phyloP scores from a whole-genome alignment of 108 stramenopile species.

The Fragilaria crotonensis region DNA sequence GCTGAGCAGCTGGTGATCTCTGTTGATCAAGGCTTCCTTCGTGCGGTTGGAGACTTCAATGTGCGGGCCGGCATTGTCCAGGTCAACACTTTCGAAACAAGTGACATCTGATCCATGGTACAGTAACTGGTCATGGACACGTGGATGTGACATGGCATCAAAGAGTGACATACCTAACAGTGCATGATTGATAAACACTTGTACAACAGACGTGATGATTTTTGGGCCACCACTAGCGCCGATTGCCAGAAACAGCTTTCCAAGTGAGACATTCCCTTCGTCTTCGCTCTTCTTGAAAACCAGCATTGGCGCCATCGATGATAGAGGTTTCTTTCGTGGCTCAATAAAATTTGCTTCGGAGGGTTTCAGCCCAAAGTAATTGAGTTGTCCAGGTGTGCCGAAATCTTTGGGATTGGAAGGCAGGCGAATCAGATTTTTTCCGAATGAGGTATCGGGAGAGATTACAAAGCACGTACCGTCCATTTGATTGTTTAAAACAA shows the following conservation, averaged over 20 bases:
- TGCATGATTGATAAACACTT: conserved; percentile 56
- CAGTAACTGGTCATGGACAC: conserved; percentile 73
- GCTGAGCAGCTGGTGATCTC: conserved; percentile 40
- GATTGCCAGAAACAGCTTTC: conserved; percentile 37
- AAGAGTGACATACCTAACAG: conserved; percentile 59
- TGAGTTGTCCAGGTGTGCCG: conserved; percentile 51
- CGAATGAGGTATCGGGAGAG: conserved; percentile 5
- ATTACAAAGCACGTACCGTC: conserved; percentile 26
- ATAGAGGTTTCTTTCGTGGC: conserved; percentile 70
- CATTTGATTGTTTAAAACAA: conserved; percentile 76
- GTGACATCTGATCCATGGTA: conserved; percentile 51
- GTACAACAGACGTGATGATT: conserved; percentile 70
- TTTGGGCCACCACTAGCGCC: conserved; percentile 78
- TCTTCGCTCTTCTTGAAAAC: conserved; percentile 35
- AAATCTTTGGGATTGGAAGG: conserved; percentile 29
- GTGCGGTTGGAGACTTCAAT: conserved; percentile 39
- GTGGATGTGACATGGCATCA: conserved; percentile 42
- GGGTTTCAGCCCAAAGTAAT: conserved; percentile 51
- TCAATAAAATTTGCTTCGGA: conserved; percentile 57
- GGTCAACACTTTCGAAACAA: conserved; percentile 13
- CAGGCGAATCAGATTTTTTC: not conserved
- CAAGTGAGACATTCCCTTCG: conserved; percentile 7
- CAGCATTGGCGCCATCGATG: conserved; percentile 80
- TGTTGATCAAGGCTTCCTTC: conserved; percentile 27
- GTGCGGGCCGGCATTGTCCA: conserved; percentile 17